Percentiles rank a stretch among this genome's conserved stretches.
These are phyloP conservation scores for Trypanosoma cruzi DNA, from an alignment of 208 protist species.

Conservation along the genomic window DNA sequence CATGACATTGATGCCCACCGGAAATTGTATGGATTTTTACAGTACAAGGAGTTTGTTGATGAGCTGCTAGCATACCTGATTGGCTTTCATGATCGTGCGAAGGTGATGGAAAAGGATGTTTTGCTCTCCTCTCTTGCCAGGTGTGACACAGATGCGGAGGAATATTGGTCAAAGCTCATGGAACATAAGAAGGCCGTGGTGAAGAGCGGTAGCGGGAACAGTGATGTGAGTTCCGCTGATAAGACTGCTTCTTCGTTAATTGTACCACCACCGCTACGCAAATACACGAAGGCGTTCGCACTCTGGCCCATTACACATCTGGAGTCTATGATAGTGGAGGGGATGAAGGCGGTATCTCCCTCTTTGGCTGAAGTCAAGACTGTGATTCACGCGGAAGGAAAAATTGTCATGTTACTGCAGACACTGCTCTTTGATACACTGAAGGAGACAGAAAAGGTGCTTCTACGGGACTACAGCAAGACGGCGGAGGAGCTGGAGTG, in stretches of 20 bases:
- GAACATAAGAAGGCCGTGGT: slow-evolving; percentile 39
- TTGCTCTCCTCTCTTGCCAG: slow-evolving; percentile 50
- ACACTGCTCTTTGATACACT: slow-evolving; percentile 70
- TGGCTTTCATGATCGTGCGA: slow-evolving; percentile 60
- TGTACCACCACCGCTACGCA: slow-evolving; percentile 63
- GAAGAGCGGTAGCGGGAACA: slow-evolving; percentile 9
- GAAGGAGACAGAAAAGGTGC: slow-evolving; percentile 61
- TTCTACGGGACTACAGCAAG: slow-evolving; percentile 80
- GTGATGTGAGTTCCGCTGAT: slow-evolving; percentile 1
- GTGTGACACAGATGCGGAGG: slow-evolving; percentile 51
- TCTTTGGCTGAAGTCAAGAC: slow-evolving; percentile 58
- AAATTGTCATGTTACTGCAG: slow-evolving; percentile 60
- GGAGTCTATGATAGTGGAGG: slow-evolving; percentile 31
- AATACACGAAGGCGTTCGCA: slow-evolving; percentile 69
- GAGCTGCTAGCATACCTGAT: slow-evolving; percentile 58
- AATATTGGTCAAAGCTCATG: slow-evolving; percentile 73
- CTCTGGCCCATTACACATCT: slow-evolving; percentile 70
- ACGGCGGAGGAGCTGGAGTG: slow-evolving; percentile 83
- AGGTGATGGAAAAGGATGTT: slow-evolving; percentile 48
- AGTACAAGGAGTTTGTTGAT: slow-evolving; percentile 61
- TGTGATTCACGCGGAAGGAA: slow-evolving; percentile 64
- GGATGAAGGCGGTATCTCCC: slow-evolving; percentile 3
- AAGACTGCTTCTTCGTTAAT: slow-evolving; percentile 31
- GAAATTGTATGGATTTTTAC: slow-evolving; percentile 71
- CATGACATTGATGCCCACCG: slow-evolving; percentile 56